A percentile compares a stretch with the other conserved stretches of the same genome.
Evolutionary conservation across 2,329 filamentous ascomycete species (phyloP).

Genomic region (Ascochyta lentis): DNA sequence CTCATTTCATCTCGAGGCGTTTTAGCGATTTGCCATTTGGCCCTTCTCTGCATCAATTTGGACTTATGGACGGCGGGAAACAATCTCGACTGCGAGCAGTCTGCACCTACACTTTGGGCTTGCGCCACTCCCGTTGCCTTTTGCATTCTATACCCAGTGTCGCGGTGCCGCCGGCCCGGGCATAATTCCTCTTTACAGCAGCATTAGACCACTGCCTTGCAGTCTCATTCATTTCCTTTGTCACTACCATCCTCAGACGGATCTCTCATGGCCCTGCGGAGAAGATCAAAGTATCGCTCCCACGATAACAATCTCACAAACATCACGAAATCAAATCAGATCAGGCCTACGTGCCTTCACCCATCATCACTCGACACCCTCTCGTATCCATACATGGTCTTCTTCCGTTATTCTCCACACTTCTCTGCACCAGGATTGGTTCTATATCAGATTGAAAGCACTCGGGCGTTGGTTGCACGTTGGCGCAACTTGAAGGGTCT

Average conservation of each 20-base stretch:
- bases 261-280: constrained; percentile 39
- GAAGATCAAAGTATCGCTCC: constrained; percentile 31
- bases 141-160: constrained; percentile 44
- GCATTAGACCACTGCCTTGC: constrained; percentile 37
- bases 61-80: constrained; percentile 32
- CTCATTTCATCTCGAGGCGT: constrained; percentile 42
- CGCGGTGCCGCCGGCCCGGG: constrained; percentile 17
- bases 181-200: constrained; percentile 32
- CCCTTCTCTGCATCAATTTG: constrained; percentile 33
- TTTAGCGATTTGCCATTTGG: constrained; percentile 44
- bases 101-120: constrained; percentile 26
- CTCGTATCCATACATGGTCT: constrained; percentile 27
- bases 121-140: constrained; percentile 31
- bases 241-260: constrained; percentile 43
- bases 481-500: constrained; percentile 9
- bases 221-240: constrained; percentile 46
- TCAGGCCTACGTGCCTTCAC: constrained; percentile 40
- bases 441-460: constrained; percentile 13
- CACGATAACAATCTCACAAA: constrained; percentile 38
- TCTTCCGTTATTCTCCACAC: constrained; percentile 25
- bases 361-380: constrained; percentile 29
- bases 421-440: constrained; percentile 27
- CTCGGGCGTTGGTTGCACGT: constrained; percentile 9
- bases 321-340: constrained; percentile 43
- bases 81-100: constrained; percentile 26